A percentile compares a stretch with the other conserved stretches of the same genome.
phyloP scores from a whole-genome alignment of 2,329 filamentous ascomycete genomes.

The Sporothrix variecibatus region DNA sequence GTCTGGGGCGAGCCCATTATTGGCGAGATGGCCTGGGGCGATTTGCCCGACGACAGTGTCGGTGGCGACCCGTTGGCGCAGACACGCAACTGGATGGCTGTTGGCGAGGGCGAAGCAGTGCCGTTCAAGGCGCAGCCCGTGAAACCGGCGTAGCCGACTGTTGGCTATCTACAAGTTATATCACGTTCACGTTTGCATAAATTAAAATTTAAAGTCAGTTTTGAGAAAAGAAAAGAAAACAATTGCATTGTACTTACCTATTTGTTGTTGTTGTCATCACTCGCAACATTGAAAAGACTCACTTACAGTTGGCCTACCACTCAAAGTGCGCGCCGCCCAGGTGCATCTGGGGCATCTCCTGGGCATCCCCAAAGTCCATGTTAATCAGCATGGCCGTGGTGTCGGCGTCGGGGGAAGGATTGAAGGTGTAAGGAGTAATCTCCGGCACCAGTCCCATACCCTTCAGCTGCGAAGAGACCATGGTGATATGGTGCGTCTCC shows the following conservation, averaged over 20 bases:
- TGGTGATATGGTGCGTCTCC: background rate
- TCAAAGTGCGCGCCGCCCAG: background rate
- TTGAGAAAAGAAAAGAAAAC: background rate
- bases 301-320: background rate
- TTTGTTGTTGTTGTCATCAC: background rate
- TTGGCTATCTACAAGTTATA: background rate
- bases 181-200: background rate
- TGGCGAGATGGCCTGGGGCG: conserved; percentile 19
- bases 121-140: background rate
- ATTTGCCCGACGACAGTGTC: conserved; percentile 12
- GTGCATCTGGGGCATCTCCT: background rate
- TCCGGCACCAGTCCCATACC: background rate
- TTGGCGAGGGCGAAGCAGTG: conserved; percentile 4
- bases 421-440: background rate
- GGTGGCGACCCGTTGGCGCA: conserved; percentile 16
- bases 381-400: background rate
- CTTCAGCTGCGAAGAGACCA: background rate
- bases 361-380: background rate
- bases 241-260: background rate
- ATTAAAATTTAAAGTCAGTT: background rate
- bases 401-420: background rate
- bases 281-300: background rate
- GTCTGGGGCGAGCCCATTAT: conserved; percentile 13
- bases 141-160: background rate
- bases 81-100: conserved; percentile 14